Base-by-base conservation (phyloP, 2,329 filamentous ascomycete species). In the Nakataea oryzae region DNA sequence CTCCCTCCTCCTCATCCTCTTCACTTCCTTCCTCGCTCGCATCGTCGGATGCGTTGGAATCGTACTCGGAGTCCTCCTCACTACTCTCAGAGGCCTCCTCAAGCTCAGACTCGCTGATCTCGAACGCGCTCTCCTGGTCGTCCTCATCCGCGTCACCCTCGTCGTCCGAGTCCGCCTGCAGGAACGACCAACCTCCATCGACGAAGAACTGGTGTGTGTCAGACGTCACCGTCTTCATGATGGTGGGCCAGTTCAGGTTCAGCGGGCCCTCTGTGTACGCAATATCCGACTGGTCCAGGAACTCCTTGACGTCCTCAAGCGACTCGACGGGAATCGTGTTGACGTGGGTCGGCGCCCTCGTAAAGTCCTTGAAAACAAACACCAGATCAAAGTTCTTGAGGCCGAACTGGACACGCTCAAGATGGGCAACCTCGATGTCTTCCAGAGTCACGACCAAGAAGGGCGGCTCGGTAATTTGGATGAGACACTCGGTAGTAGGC, bases 361-460 rank as follows among this genome's bases (percentile, higher is more conserved):
- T 86, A 75, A 96, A 97, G 77, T 99, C 95, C 71, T 97, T 97
- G 81, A 96, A 97, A 50, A 99, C 90, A 71, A 97, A 93, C 26
- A 99, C 95, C 74, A 99, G 86, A 76, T 99, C 95, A 74, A 99
- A 99, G 76, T 99, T 99, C 81, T 97, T 97, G 65, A 99, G 82
- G 41, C 95, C 96, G 70, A 99, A 99, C 76, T 93, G 82, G 24
- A 99, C 95, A 78, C 93, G 90, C 75, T 99, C 95, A 63, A 99
- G 79, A 76, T 99, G 95, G 21, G 95, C 95, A 68, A 97, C 85
- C 74, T 99, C 95, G 66, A 99, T 95, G 70, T 99, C 95, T 60
- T 93, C 92, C 41, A 99, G 85, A 0, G 95, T 97, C 67, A 99
- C 82, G 60, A 97, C 95, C 79, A 96, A 89, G 77, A 99, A 99